phyloP scores from a whole-genome alignment of 164 flowering plant genomes.

The Chimonanthus salicifolius region DNA sequence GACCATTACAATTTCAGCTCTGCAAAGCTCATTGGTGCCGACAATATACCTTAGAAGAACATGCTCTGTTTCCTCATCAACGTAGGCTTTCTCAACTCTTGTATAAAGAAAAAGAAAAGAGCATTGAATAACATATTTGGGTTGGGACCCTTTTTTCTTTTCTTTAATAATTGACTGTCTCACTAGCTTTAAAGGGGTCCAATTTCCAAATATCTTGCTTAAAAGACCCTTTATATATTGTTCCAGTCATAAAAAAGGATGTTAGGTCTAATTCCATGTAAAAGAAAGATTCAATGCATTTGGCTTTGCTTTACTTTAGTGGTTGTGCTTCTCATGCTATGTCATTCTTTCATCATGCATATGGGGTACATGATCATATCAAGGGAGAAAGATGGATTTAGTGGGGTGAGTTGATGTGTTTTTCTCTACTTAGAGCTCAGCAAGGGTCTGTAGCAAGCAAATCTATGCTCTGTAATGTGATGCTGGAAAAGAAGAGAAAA shows the following conservation, averaged over 20 bases:
- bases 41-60: conserved; percentile 17
- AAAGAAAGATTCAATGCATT: conserved; percentile 26
- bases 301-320: not conserved
- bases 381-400: not conserved
- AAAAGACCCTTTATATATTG: not conserved
- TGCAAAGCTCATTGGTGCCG: conserved; percentile 19
- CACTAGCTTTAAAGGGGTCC: conserved; percentile 8
- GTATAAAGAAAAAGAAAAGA: not conserved
- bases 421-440: not conserved
- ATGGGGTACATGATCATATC: not conserved
- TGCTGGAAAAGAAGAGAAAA: not conserved
- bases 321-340: conserved; percentile 1
- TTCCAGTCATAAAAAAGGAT: conserved; percentile 2
- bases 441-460: not conserved
- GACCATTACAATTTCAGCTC: conserved; percentile 18
- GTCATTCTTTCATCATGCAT: not conserved
- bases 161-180: conserved; percentile 13
- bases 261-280: conserved; percentile 21
- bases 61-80: not conserved
- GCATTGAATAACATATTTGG: conserved; percentile 1
- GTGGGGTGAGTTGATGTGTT: not conserved
- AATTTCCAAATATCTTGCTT: conserved; percentile 12
- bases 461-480: not conserved
- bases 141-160: not conserved
- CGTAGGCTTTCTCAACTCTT: conserved; percentile 5